Evolutionary conservation across 495 filamentous ascomycete genomes (phyloP), one percentile per base, ranked within the genome.

Genomic region (Penicillium desertorum): DNA sequence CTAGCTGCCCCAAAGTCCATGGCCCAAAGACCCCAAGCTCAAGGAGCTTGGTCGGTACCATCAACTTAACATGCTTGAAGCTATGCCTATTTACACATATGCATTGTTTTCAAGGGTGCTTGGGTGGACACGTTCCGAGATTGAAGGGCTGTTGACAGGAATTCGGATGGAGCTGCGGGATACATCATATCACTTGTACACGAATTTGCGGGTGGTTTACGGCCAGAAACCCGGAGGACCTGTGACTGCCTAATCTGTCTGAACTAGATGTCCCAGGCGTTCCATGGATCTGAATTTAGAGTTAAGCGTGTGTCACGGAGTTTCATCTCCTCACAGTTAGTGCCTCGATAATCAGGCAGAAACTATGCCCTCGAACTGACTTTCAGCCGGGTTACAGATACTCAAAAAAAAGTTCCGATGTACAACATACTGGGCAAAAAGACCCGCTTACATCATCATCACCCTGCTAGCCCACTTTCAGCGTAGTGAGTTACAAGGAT

Each of bases 101-200:
- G 76, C 75, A 25, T 62, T 83, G 1, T 84, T 86, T 58, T 84
- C 81, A 1, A 76, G 77, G 17, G 72, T 79, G n/a, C 72, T 83
- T 14, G 80, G 81, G 3, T 83, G 81, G 77, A 47, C 76, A 51
- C 14, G 70, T 54, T 75, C 74, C 20, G 73, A 87, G 62, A 77
- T 82, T 22, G 77, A 85, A 58, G 74, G 74, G 9, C 73, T 86
- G 54, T 71, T 83, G 3, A 78, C 75, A 10, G 71, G 81, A 14
- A 74, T 84, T 4, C 74, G 79, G 39, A 74, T 73, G n/a, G 83
- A 81, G 43, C 54, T 88, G 34, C 66, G 74, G 42, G 79, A 86
- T 59, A 64, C 71, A 5, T 72, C 63, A 5, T 65, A 79, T 16
- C 83, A 87, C 66, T 36, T 76, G 32, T 78, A 76, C 52, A 64